Percentiles rank a stretch among this genome's conserved stretches.
Evolutionary conservation across 495 filamentous ascomycete species (phyloP).

Genomic region (Umbilicaria muhlenbergii): DNA sequence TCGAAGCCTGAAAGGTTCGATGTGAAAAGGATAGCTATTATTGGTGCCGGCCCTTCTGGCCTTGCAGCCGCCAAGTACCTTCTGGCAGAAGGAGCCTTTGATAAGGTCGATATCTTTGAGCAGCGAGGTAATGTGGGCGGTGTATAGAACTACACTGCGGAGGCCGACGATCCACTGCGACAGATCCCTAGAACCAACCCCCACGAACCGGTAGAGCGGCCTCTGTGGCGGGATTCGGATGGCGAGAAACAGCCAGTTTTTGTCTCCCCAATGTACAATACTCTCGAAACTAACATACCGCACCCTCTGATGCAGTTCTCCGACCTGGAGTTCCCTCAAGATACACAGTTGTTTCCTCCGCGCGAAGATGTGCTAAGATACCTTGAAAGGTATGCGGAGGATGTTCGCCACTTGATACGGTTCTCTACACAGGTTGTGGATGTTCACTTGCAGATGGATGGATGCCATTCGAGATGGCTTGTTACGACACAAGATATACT

Average conservation of each 20-base stretch:
- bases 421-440: conserved; percentile 44
- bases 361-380: conserved; percentile 55
- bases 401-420: conserved; percentile 36
- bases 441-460: conserved; percentile 18
- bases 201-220: conserved; percentile 23
- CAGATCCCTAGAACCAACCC: conserved; percentile 28
- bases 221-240: conserved; percentile 22
- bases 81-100: conserved; percentile 53
- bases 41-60: conserved; percentile 58
- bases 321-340: conserved; percentile 46
- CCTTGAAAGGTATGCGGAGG: conserved; percentile 53
- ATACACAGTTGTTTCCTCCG: conserved; percentile 55
- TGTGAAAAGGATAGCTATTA: conserved; percentile 38
- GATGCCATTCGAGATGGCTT: conserved; percentile 26
- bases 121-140: conserved; percentile 62
- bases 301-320: conserved; percentile 67
- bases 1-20: too few species aligned
- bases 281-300: conserved; percentile 76
- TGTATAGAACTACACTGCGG: conserved; percentile 54
- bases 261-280: conserved; percentile 66
- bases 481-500: conserved; percentile 36
- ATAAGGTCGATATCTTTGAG: conserved; percentile 63
- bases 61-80: conserved; percentile 56
- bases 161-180: conserved; percentile 2
- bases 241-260: conserved; percentile 23